Conservation (phyloP, 148 eudicot genomes). For the Rhododendron kiyosumense region DNA sequence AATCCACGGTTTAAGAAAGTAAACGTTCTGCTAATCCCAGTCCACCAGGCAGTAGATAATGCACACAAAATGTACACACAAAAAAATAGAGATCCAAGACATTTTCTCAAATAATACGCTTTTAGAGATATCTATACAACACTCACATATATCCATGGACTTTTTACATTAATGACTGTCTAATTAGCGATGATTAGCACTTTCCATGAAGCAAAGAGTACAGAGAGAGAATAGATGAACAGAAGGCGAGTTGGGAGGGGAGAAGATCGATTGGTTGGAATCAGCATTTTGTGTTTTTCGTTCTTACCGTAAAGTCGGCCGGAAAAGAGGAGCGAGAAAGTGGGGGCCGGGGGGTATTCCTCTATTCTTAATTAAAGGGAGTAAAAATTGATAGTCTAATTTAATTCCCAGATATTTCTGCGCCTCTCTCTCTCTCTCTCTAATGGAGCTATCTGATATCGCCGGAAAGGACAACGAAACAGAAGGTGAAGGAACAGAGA, state of each 20-base stretch:
- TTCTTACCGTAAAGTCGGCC: slow-evolving; percentile 14
- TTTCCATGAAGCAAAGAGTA: slow-evolving; percentile 4
- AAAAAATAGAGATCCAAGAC: no score
- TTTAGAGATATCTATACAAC: neutral
- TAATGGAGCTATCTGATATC: neutral
- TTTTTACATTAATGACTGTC: neutral
- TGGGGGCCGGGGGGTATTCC: neutral
- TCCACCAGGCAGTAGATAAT: neutral
- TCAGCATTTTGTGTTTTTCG: slow-evolving; percentile 7
- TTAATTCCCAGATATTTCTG: neutral
- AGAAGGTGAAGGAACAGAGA: neutral
- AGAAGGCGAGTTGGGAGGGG: neutral
- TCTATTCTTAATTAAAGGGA: neutral
- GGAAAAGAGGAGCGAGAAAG: slow-evolving; percentile 19
- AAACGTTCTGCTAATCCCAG: neutral
- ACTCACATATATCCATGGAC: neutral
- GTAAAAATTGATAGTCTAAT: no score
- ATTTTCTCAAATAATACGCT: no score
- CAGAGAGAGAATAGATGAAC: slow-evolving; percentile 1
- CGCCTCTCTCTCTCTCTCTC: neutral
- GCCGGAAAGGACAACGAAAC: neutral
- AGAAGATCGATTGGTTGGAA: slow-evolving; percentile 3
- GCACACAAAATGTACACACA: neutral
- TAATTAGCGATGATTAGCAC: neutral
- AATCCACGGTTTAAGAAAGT: slow-evolving; percentile 2